A percentile compares a stretch with the other conserved stretches of the same genome.
phyloP scores from a whole-genome alignment of 2,329 filamentous ascomycete species.

The Zelopaecilomyces penicillatus region DNA sequence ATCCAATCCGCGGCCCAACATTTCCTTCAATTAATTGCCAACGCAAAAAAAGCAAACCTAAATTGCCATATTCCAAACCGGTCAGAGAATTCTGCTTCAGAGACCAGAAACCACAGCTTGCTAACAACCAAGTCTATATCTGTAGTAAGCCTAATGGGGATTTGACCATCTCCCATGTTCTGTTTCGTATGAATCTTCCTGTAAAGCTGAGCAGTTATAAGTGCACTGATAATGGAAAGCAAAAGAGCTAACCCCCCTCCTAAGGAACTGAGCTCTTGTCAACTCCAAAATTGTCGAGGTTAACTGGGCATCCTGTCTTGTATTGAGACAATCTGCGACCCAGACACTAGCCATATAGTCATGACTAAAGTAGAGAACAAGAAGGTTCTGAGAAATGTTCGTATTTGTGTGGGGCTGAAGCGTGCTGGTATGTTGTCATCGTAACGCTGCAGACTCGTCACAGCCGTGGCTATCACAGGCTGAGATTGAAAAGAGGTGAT shows the following conservation, averaged over 20 bases:
- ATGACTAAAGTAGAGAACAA: constrained; percentile 34
- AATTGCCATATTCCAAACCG: not conserved
- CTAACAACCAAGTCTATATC: not conserved
- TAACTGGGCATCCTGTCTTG: constrained; percentile 11
- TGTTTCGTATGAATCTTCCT: too few relatives aligned
- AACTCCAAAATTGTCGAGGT: not conserved
- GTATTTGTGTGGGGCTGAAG: constrained; percentile 19
- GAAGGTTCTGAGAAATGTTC: constrained; percentile 34
- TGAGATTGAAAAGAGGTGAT: constrained; percentile 42
- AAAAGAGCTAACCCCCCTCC: not conserved
- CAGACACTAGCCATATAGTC: constrained; percentile 34
- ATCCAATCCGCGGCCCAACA: constrained; percentile 31
- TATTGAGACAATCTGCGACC: constrained; percentile 20
- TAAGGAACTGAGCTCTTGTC: constrained; percentile 1
- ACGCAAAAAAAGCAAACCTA: constrained; percentile 2
- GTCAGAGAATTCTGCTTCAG: not conserved
- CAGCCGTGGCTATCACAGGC: constrained; percentile 18
- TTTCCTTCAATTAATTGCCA: constrained; percentile 19
- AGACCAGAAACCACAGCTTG: not conserved
- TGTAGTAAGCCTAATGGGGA: too few relatives aligned
- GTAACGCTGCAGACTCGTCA: not conserved
- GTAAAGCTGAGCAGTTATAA: too few relatives aligned
- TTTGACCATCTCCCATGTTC: too few relatives aligned
- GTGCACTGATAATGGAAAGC: not conserved
- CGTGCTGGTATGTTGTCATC: constrained; percentile 1